These are phyloP conservation scores for Lathyrus aphaca DNA, from an alignment of 306 rosid species.

Conservation along the genomic window DNA sequence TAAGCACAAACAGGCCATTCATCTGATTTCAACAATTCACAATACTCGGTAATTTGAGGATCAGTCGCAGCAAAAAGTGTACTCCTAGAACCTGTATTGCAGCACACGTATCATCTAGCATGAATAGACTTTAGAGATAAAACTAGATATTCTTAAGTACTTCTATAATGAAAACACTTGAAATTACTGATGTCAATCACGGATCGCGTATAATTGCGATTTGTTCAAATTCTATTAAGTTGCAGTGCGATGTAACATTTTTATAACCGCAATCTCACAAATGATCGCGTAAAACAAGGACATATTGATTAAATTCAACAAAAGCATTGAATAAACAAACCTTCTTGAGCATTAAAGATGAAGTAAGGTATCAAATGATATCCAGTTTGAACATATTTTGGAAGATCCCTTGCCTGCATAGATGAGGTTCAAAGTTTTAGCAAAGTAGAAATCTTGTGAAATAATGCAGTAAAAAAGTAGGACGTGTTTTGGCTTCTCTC, in stretches of 20 bases:
- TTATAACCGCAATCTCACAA: not conserved
- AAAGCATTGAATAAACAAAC: conserved; percentile 44
- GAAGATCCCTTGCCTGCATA: conserved; percentile 91
- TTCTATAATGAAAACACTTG: conserved; percentile 19
- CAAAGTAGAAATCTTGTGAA: conserved; percentile 14
- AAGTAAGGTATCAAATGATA: conserved; percentile 90
- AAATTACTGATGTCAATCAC: not conserved
- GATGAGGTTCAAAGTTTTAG: conserved; percentile 33
- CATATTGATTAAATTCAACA: conserved; percentile 1
- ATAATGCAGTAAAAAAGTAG: conserved; percentile 31
- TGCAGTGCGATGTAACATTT: not conserved
- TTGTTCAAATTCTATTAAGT: not conserved
- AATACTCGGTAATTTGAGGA: conserved; percentile 88
- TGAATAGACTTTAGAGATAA: not conserved
- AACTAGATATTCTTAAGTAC: conserved; percentile 5
- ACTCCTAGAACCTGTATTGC: conserved; percentile 89
- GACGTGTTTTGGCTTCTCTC: not conserved
- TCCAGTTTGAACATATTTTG: conserved; percentile 76
- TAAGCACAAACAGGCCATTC: conserved; percentile 91
- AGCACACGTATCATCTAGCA: conserved; percentile 34
- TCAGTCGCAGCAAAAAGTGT: conserved; percentile 92
- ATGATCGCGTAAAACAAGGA: not conserved
- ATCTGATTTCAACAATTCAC: conserved; percentile 83
- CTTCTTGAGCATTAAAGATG: conserved; percentile 93
- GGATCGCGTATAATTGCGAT: not conserved